phyloP scores from a whole-genome alignment of 1,284 basidiomycete genomes.

The Rhizopogon parksii region DNA sequence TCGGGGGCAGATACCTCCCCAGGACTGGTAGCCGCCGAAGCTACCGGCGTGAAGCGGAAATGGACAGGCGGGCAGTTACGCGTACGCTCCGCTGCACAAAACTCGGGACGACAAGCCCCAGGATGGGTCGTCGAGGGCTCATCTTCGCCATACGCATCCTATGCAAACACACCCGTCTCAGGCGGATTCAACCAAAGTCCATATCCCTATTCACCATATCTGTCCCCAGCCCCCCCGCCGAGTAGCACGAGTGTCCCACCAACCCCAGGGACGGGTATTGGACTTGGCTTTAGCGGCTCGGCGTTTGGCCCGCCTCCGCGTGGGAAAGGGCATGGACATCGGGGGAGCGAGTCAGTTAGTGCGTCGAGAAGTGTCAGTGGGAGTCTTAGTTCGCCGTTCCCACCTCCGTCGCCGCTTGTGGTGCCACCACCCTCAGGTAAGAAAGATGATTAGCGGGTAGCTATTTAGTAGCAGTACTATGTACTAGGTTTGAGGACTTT shows the following conservation, averaged over 20 bases:
- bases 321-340: constrained; percentile 10
- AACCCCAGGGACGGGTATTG: constrained; percentile 27
- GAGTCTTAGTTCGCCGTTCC: constrained; percentile 1
- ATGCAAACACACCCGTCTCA: constrained; percentile 33
- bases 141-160: constrained; percentile 24
- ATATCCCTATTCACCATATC: constrained; percentile 29
- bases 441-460: constrained; percentile 37
- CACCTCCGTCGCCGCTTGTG: constrained; percentile 16
- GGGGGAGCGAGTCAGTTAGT: neutral
- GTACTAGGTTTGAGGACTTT: neutral
- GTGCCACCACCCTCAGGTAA: constrained; percentile 23
- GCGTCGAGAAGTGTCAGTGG: constrained; percentile 15
- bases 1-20: constrained; percentile 51
- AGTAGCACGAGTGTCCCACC: constrained; percentile 22
- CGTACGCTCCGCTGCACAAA: constrained; percentile 27
- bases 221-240: constrained; percentile 11
- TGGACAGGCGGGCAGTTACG: constrained; percentile 42
- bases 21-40: constrained; percentile 59
- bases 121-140: constrained; percentile 40
- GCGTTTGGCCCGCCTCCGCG: constrained; percentile 19
- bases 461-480: constrained; percentile 1
- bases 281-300: constrained; percentile 27
- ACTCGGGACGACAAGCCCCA: constrained; percentile 30
- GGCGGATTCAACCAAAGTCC: constrained; percentile 28
- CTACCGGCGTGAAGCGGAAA: constrained; percentile 44